Percentiles rank a stretch among this genome's conserved stretches.
Conservation (phyloP, 352 stramenopile genomes). For the Phytophthora palmivora region DNA sequence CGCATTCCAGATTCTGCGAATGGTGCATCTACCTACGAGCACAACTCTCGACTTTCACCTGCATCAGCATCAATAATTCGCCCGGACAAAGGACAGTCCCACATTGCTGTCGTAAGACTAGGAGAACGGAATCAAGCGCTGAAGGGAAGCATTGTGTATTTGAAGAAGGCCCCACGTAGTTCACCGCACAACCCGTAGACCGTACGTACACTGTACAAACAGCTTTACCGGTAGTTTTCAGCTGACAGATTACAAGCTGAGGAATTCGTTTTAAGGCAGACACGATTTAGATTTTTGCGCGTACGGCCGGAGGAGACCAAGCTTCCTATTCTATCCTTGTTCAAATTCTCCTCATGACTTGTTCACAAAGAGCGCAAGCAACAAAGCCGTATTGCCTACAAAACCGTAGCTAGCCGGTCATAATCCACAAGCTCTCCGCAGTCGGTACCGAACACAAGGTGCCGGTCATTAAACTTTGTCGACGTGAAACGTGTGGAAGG, state of each 20-base stretch:
- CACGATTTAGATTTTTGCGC: slow-evolving; percentile 19
- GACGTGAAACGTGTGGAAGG: slow-evolving; percentile 68
- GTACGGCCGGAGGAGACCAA: slow-evolving; percentile 14
- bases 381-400: slow-evolving; percentile 35
- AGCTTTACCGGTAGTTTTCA: neutral
- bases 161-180: slow-evolving; percentile 50
- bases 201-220: neutral
- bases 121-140: slow-evolving; percentile 52
- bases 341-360: slow-evolving; percentile 30
- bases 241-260: slow-evolving; percentile 10
- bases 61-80: slow-evolving; percentile 6
- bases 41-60: slow-evolving; percentile 45
- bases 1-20: slow-evolving; percentile 34
- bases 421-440: slow-evolving; percentile 80
- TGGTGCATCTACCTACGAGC: slow-evolving; percentile 46
- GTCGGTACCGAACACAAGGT: slow-evolving; percentile 83
- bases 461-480: slow-evolving; percentile 73
- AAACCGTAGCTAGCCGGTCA: slow-evolving; percentile 68
- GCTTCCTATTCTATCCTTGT: slow-evolving; percentile 49
- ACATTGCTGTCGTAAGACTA: slow-evolving; percentile 47
- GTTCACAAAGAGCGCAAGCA: slow-evolving; percentile 15
- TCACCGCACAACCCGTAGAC: slow-evolving; percentile 9
- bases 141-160: slow-evolving; percentile 65
- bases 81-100: neutral
- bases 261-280: slow-evolving; percentile 23